These are phyloP conservation scores for Fragosphaeria purpurea DNA, from an alignment of 2,329 filamentous ascomycete genomes.

Conservation along the genomic window DNA sequence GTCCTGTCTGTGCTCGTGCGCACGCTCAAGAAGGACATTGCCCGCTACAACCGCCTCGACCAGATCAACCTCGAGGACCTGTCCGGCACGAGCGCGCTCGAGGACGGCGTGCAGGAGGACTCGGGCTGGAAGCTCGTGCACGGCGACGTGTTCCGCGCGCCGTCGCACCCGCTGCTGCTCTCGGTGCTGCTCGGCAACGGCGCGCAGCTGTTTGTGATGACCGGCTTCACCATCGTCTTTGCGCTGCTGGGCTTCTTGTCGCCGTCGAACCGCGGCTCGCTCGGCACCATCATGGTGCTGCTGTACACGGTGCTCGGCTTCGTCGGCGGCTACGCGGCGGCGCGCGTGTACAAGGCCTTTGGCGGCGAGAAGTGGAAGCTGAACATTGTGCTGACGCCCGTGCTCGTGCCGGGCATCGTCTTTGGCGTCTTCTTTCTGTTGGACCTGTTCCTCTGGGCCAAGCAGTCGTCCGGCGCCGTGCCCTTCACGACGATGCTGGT, in stretches of 20 bases:
- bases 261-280: slow-evolving; percentile 85
- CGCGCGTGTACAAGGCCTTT: slow-evolving; percentile 89
- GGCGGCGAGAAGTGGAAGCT: slow-evolving; percentile 89
- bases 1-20: slow-evolving; percentile 87
- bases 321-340: slow-evolving; percentile 81
- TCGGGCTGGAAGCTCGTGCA: slow-evolving; percentile 98
- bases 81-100: slow-evolving; percentile 64
- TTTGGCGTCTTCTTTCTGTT: slow-evolving; percentile 87
- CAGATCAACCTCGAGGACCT: slow-evolving; percentile 85
- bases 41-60: slow-evolving; percentile 89
- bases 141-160: slow-evolving; percentile 90
- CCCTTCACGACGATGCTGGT: slow-evolving; percentile 96
- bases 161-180: slow-evolving; percentile 70
- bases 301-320: slow-evolving; percentile 90
- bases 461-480: slow-evolving; percentile 83
- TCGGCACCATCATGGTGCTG: slow-evolving; percentile 86
- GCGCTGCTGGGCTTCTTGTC: slow-evolving; percentile 91
- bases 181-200: slow-evolving; percentile 87
- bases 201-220: slow-evolving; percentile 95
- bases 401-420: slow-evolving; percentile 76
- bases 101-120: slow-evolving; percentile 93
- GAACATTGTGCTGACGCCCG: slow-evolving; percentile 79
- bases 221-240: slow-evolving; percentile 85
- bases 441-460: slow-evolving; percentile 93
- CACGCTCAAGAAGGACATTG: slow-evolving; percentile 88